Percentiles rank a stretch among this genome's conserved stretches.
phyloP scores from a whole-genome alignment of 2,329 filamentous ascomycete species.

The Aureobasidium zeae region DNA sequence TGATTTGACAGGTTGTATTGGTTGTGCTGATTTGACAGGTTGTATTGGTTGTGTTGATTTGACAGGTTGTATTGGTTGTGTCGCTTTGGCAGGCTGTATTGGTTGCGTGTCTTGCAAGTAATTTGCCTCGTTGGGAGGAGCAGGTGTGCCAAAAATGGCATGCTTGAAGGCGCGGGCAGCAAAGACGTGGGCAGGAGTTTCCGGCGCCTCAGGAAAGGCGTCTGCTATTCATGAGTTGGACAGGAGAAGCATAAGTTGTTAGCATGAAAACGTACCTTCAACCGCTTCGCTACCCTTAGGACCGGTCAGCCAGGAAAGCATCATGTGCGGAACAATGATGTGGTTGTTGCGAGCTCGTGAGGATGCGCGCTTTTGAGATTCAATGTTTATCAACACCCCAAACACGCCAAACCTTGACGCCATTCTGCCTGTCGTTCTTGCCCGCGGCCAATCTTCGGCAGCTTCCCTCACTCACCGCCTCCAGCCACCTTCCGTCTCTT shows the following conservation, averaged over 20 bases:
- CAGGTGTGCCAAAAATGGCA: conserved; percentile 55
- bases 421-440: neutral
- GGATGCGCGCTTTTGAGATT: neutral
- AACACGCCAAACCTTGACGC: neutral
- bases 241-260: too few relatives aligned
- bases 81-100: neutral
- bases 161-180: conserved; percentile 58
- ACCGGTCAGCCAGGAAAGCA: conserved; percentile 19
- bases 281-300: conserved; percentile 4
- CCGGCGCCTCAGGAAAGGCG: conserved; percentile 43
- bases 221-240: neutral
- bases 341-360: neutral
- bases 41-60: neutral
- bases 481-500: neutral
- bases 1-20: neutral
- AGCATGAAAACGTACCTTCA: neutral
- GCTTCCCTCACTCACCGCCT: conserved; percentile 9
- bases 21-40: neutral
- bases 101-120: neutral
- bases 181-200: conserved; percentile 58
- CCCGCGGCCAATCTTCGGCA: conserved; percentile 1
- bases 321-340: conserved; percentile 8
- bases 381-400: conserved; percentile 3
- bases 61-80: neutral
- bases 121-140: conserved; percentile 36